Evolutionary conservation across 1,139 yeast genomes (phyloP).

Genomic region (Nakaseomyces glabratus): DNA sequence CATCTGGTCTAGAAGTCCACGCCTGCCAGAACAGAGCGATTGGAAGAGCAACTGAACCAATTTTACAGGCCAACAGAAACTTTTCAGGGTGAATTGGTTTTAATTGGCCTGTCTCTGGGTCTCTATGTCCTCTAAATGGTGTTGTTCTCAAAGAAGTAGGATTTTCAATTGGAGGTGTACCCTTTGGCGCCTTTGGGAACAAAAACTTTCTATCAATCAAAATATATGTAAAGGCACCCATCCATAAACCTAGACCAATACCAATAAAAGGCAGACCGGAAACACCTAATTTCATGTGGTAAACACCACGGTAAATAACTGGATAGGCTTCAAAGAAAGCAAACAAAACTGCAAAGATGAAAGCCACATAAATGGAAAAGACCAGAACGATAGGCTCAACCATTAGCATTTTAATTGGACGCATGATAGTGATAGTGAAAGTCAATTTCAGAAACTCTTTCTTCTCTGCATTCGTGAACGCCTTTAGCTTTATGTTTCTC

Average conservation of each 20-base stretch:
- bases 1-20: constrained; percentile 55
- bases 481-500: constrained; percentile 44
- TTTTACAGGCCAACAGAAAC: constrained; percentile 39
- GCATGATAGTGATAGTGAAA: constrained; percentile 41
- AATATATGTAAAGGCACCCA: constrained; percentile 47
- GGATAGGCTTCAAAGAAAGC: constrained; percentile 77
- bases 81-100: constrained; percentile 40
- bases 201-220: constrained; percentile 39
- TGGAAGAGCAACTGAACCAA: constrained; percentile 59
- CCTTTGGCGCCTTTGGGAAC: constrained; percentile 54
- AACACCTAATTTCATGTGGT: constrained; percentile 48
- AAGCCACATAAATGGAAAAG: constrained; percentile 58
- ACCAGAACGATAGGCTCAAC: constrained; percentile 63
- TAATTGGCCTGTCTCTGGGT: constrained; percentile 42
- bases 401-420: constrained; percentile 56
- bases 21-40: constrained; percentile 72
- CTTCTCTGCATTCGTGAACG: constrained; percentile 25
- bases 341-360: constrained; percentile 64
- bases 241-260: constrained; percentile 54
- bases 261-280: constrained; percentile 64
- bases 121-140: constrained; percentile 28
- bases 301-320: constrained; percentile 55
- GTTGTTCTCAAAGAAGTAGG: constrained; percentile 19
- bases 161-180: constrained; percentile 35
- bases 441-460: constrained; percentile 35